phyloP scores from a whole-genome alignment of 768 basidiomycete species.

The Naganishia randhawae region DNA sequence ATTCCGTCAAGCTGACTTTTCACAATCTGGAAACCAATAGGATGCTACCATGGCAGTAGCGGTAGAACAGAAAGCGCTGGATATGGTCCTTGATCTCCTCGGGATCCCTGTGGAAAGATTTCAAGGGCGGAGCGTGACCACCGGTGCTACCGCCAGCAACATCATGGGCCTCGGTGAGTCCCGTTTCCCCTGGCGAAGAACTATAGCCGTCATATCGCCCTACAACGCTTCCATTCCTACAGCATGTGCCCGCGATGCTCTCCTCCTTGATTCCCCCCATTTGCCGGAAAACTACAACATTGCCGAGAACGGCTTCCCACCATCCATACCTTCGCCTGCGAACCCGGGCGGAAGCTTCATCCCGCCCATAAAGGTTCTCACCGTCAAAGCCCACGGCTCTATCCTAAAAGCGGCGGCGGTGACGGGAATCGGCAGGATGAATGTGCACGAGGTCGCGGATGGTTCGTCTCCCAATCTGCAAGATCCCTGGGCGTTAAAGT shows the following conservation, averaged over 20 bases:
- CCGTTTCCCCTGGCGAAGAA: no score
- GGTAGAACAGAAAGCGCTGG: conserved; percentile 44
- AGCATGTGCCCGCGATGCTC: conserved; percentile 52
- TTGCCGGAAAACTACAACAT: conserved; percentile 48
- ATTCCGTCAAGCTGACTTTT: background rate
- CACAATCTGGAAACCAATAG: conserved; percentile 31
- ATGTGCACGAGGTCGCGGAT: no score
- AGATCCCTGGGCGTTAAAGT: conserved; percentile 36
- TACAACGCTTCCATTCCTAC: background rate
- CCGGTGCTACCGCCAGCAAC: conserved; percentile 54
- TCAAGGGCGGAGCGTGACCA: conserved; percentile 51
- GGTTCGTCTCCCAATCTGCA: conserved; percentile 39
- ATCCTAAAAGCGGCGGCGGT: conserved; percentile 53
- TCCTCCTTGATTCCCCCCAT: conserved; percentile 34
- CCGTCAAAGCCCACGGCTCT: conserved; percentile 52
- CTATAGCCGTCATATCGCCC: no score
- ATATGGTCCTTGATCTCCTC: conserved; percentile 47
- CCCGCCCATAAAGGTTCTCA: conserved; percentile 45
- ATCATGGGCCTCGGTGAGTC: conserved; percentile 52
- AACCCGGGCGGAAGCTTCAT: conserved; percentile 3
- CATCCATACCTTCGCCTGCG: conserved; percentile 36
- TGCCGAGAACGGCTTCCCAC: conserved; percentile 51
- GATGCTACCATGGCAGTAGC: conserved; percentile 41
- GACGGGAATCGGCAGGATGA: conserved; percentile 51
- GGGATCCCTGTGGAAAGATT: conserved; percentile 40